Evolutionary conservation across 2,329 filamentous ascomycete species (phyloP).

Genomic region (Byssochlamys sp.): DNA sequence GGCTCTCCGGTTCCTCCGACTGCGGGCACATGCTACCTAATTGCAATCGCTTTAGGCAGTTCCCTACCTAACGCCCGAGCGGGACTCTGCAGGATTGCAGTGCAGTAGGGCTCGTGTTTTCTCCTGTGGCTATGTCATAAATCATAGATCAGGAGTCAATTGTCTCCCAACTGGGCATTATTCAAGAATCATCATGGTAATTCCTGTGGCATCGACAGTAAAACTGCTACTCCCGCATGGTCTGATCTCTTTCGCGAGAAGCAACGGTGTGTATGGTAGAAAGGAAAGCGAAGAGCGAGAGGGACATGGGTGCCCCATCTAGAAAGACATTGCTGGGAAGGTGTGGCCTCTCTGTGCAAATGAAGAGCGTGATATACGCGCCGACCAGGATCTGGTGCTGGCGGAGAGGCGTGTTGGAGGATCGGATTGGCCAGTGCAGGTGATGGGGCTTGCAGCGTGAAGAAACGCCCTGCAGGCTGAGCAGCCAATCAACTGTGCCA

Average conservation of each 20-base stretch:
- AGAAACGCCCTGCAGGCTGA: constrained; percentile 12
- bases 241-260: not conserved
- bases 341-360: not conserved
- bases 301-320: too few species aligned
- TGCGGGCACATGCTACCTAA: too few species aligned
- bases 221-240: not conserved
- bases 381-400: not conserved
- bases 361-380: constrained; percentile 1
- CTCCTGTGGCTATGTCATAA: not conserved
- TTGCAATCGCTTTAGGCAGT: too few species aligned
- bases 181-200: too few species aligned
- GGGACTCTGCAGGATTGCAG: not conserved
- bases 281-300: too few species aligned
- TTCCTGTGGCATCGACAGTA: too few species aligned
- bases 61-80: not conserved
- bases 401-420: not conserved
- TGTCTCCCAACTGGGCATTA: not conserved
- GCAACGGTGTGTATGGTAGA: not conserved
- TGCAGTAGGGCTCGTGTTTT: not conserved
- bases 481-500: constrained; percentile 8
- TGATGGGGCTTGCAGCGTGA: constrained; percentile 13
- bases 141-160: not conserved
- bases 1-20: not conserved
- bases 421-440: not conserved
- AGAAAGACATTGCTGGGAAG: not conserved